These are phyloP conservation scores for Prillingera fragicola DNA, from an alignment of 1,284 basidiomycete species.

Conservation along the genomic window DNA sequence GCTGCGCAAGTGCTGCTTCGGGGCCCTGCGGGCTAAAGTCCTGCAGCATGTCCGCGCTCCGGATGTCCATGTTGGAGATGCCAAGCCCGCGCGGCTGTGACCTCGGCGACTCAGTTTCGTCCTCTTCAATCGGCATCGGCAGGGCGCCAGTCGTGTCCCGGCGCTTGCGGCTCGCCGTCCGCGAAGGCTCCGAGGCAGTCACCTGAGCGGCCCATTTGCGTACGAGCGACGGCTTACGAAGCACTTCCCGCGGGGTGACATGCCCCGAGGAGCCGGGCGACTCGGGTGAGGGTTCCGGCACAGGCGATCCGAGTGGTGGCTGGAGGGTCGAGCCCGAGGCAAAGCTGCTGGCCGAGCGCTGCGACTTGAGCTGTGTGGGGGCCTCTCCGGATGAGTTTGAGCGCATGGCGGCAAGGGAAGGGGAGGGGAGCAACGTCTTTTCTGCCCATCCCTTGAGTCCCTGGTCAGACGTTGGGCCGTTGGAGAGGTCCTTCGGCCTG, in stretches of 20 bases:
- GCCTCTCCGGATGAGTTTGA: conserved; percentile 2
- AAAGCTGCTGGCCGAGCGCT: conserved; percentile 8
- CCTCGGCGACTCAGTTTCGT: no score
- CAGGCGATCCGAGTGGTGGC: background rate
- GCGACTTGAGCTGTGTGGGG: background rate
- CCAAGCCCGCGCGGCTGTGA: no score
- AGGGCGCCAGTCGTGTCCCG: no score
- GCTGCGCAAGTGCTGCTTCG: background rate
- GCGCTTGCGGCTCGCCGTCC: no score
- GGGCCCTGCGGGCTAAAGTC: background rate
- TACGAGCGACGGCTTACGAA: conserved; percentile 14
- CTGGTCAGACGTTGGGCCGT: no score
- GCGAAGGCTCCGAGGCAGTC: background rate
- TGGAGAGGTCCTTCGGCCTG: no score
- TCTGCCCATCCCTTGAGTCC: background rate
- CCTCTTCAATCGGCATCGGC: no score
- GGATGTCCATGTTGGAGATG: no score
- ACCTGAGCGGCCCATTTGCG: conserved; percentile 18
- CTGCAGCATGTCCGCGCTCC: no score
- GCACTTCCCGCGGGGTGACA: conserved; percentile 3
- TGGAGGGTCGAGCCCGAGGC: conserved; percentile 6
- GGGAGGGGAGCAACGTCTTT: background rate
- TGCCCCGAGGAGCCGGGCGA: background rate
- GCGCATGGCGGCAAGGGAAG: background rate
- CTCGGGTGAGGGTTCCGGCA: background rate